phyloP scores from a whole-genome alignment of 1,284 basidiomycete genomes.

The Ganoderma sp. region DNA sequence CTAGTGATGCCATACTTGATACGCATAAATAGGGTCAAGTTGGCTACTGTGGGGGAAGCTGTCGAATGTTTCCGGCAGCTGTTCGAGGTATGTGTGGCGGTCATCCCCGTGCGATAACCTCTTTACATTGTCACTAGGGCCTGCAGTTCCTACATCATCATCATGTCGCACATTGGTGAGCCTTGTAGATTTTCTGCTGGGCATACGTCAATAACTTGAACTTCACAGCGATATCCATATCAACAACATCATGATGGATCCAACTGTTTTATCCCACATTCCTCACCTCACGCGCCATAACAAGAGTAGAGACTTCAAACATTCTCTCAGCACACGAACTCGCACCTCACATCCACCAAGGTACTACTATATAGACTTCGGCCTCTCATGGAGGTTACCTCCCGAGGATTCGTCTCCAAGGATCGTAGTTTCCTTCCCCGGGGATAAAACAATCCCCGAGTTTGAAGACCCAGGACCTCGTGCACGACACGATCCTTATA shows the following conservation, averaged over 20 bases:
- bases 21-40: constrained; percentile 29
- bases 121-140: neutral
- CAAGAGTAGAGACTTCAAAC: neutral
- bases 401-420: constrained; percentile 8
- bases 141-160: neutral
- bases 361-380: constrained; percentile 46
- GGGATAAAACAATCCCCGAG: neutral
- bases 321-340: constrained; percentile 11
- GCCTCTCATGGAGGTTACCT: constrained; percentile 42
- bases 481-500: constrained; percentile 35
- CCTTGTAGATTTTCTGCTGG: neutral
- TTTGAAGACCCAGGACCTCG: neutral
- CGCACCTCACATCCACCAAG: constrained; percentile 38
- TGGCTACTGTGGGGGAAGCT: constrained; percentile 38
- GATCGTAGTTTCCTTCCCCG: neutral
- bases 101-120: neutral
- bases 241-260: constrained; percentile 1
- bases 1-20: constrained; percentile 40
- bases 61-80: constrained; percentile 39
- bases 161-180: neutral
- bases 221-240: neutral
- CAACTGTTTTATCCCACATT: neutral
- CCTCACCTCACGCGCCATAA: neutral
- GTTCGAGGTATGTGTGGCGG: constrained; percentile 35
- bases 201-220: neutral